A percentile compares a stretch with the other conserved stretches of the same genome.
These are phyloP conservation scores for Lentinula detonsa DNA, from an alignment of 768 basidiomycete species.

Conservation along the genomic window DNA sequence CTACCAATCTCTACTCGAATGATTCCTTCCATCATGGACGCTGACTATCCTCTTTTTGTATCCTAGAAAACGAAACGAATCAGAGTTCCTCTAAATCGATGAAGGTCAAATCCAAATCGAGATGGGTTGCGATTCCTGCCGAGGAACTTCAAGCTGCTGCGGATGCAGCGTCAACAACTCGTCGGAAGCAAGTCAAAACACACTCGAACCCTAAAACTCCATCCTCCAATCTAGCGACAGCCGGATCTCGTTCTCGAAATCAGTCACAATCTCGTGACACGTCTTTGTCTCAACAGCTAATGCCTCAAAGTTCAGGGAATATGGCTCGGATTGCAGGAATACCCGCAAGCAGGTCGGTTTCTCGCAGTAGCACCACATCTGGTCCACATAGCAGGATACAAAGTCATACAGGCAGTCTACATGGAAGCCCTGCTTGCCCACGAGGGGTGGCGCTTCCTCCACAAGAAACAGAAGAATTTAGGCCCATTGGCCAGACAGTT, in stretches of 20 bases:
- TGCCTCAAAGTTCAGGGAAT: not conserved
- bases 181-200: not conserved
- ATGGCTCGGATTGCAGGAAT: not conserved
- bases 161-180: not conserved
- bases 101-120: constrained; percentile 2
- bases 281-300: not conserved
- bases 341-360: not conserved
- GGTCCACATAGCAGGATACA: not conserved
- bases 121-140: constrained; percentile 4
- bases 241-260: not conserved
- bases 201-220: not conserved
- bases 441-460: not conserved
- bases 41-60: not conserved
- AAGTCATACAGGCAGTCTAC: not conserved
- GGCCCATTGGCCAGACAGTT: not conserved
- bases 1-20: not conserved
- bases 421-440: not conserved
- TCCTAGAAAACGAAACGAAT: not conserved
- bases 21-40: not conserved
- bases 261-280: constrained; percentile 1
- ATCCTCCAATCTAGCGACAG: not conserved
- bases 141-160: constrained; percentile 4
- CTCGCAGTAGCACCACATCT: not conserved
- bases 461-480: not conserved
- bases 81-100: not conserved